Conservation (phyloP, 169 alveolate species). For the Plasmodium gaboni region DNA sequence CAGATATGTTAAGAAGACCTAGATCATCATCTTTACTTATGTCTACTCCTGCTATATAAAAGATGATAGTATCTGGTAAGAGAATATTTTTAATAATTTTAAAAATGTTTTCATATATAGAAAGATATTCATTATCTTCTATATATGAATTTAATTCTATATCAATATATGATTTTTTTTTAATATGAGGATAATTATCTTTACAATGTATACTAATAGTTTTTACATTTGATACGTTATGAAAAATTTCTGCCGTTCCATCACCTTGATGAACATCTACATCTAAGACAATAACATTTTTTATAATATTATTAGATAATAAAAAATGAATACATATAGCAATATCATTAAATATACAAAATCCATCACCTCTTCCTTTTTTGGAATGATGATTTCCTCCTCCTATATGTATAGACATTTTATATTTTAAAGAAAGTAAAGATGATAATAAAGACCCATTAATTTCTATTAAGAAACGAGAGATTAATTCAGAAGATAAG, state of each 20-base stretch:
- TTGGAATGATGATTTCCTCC: slow-evolving; percentile 79
- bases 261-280: slow-evolving; percentile 80
- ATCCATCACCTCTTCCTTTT: slow-evolving; percentile 56
- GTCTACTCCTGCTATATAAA: slow-evolving; percentile 80
- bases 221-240: slow-evolving; percentile 25
- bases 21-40: slow-evolving; percentile 64
- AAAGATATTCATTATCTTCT: slow-evolving; percentile 29
- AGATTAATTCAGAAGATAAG: slow-evolving; percentile 22
- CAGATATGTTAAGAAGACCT: slow-evolving; percentile 70
- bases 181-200: slow-evolving; percentile 65
- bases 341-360: slow-evolving; percentile 76
- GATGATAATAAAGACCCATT: slow-evolving; percentile 43
- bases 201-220: slow-evolving; percentile 78
- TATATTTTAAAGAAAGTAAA: slow-evolving; percentile 24
- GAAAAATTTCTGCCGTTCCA: slow-evolving; percentile 79
- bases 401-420: slow-evolving; percentile 60
- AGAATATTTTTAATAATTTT: slow-evolving; percentile 6
- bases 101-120: slow-evolving; percentile 23
- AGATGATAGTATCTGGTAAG: slow-evolving; percentile 13
- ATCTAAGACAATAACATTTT: slow-evolving; percentile 69
- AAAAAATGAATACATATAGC: slow-evolving; percentile 70
- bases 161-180: slow-evolving; percentile 53
- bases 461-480: slow-evolving; percentile 52
- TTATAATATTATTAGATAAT: slow-evolving; percentile 47
- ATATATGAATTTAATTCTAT: slow-evolving; percentile 24